phyloP scores from a whole-genome alignment of 2,329 filamentous ascomycete species.

The Aspergillus glaucus region DNA sequence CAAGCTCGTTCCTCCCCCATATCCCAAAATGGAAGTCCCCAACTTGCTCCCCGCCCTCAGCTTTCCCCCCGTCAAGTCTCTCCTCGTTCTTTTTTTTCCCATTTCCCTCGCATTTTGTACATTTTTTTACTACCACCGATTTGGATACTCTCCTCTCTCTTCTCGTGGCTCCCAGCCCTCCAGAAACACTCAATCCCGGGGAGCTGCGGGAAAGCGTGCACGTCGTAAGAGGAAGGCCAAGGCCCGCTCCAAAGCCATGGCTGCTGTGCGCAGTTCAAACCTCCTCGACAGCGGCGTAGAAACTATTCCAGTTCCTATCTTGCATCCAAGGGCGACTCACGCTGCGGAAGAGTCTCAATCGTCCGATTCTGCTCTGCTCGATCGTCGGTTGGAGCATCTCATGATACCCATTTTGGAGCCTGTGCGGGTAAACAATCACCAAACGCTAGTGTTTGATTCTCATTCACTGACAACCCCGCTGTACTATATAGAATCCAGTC shows the following conservation, averaged over 20 bases:
- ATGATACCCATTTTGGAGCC: slow-evolving; percentile 10
- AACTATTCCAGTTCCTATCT: slow-evolving; percentile 10
- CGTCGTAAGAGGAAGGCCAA: neutral
- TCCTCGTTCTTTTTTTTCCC: slow-evolving; percentile 1
- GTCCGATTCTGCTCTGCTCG: slow-evolving; percentile 4
- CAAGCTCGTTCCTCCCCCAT: neutral
- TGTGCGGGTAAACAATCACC: slow-evolving; percentile 5
- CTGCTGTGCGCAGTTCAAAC: neutral
- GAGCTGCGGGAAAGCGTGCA: neutral
- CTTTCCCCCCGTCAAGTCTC: neutral
- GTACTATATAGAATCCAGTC: neutral
- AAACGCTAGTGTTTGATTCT: neutral
- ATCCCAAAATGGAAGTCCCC: slow-evolving; percentile 14
- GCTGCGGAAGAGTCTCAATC: neutral
- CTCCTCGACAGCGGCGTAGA: slow-evolving; percentile 14
- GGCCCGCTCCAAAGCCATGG: neutral
- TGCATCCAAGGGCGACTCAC: slow-evolving; percentile 4
- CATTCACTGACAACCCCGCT: neutral
- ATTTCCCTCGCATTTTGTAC: neutral
- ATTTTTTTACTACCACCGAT: neutral
- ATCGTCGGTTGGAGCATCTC: slow-evolving; percentile 8
- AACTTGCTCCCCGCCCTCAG: neutral
- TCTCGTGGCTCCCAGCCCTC: neutral
- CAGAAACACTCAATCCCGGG: neutral
- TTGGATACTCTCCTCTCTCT: neutral